A percentile compares a stretch with the other conserved stretches of the same genome.
Evolutionary conservation across 371 early-diverging fungal species (phyloP).

Genomic region (Mortierella sp.): DNA sequence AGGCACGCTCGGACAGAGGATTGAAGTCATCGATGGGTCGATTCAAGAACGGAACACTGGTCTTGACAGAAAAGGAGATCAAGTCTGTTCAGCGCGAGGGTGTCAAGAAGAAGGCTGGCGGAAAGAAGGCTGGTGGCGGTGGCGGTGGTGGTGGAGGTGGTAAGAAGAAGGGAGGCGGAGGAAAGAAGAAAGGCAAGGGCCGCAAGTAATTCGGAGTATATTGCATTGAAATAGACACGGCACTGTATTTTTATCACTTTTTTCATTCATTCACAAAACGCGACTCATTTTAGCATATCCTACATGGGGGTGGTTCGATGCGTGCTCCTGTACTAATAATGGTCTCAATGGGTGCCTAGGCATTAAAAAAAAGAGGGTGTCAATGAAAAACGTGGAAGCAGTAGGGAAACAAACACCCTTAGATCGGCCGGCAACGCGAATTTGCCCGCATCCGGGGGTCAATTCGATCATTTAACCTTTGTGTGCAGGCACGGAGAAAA

Average conservation of each 20-base stretch:
- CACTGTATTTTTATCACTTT: constrained; percentile 21
- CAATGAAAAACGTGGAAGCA: neutral
- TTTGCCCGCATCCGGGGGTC: constrained; percentile 11
- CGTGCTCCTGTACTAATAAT: neutral
- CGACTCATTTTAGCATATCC: neutral
- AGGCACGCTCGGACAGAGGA: constrained; percentile 41
- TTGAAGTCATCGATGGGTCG: constrained; percentile 55
- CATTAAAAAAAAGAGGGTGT: neutral
- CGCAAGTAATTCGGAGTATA: constrained; percentile 19
- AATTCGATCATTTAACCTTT: constrained; percentile 1
- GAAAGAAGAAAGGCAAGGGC: constrained; percentile 51
- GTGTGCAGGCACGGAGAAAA: neutral
- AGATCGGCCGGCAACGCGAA: constrained; percentile 12
- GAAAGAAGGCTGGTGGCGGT: constrained; percentile 44
- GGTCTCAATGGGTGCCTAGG: neutral
- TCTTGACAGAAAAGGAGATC: constrained; percentile 45
- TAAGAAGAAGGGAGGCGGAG: constrained; percentile 34
- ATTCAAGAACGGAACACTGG: constrained; percentile 53
- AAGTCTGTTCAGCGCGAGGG: constrained; percentile 53
- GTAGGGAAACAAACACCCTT: no score
- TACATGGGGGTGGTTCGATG: no score
- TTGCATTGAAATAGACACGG: neutral
- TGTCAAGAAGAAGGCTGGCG: constrained; percentile 34
- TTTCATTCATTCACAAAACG: neutral
- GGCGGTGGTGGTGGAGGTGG: constrained; percentile 28